Conservation (phyloP, 106 monocot species). For the Ottelia alismoides region DNA sequence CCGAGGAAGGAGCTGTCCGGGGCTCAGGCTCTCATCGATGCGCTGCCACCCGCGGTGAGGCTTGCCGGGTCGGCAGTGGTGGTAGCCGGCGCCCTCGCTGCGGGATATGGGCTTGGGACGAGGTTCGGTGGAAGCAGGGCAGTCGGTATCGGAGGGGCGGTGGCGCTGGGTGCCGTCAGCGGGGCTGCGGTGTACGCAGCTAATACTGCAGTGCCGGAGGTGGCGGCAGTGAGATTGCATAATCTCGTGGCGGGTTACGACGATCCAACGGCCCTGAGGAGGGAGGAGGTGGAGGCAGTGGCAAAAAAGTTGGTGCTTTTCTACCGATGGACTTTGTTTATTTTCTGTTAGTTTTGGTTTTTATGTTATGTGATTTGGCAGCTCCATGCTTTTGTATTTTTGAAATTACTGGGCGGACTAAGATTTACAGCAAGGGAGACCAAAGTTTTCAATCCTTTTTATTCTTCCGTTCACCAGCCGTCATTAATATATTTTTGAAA, state of each 20-base stretch:
- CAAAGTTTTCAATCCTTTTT: no score
- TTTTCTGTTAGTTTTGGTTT: not conserved
- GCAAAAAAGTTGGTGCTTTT: constrained; percentile 33
- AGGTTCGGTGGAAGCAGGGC: constrained; percentile 27
- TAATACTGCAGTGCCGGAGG: constrained; percentile 60
- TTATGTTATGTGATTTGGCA: no score
- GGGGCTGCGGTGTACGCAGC: constrained; percentile 42
- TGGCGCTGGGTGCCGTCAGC: constrained; percentile 40
- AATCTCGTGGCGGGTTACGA: constrained; percentile 56
- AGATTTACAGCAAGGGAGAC: no score
- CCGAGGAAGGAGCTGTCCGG: constrained; percentile 43
- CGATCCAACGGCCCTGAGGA: constrained; percentile 53
- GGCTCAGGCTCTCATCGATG: constrained; percentile 34
- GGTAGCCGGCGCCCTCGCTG: constrained; percentile 49
- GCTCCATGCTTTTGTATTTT: no score
- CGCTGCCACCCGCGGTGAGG: constrained; percentile 54
- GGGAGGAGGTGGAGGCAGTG: constrained; percentile 53
- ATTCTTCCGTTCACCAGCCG: no score
- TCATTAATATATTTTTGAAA: no score
- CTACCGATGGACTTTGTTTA: not conserved
- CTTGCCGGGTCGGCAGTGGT: constrained; percentile 34
- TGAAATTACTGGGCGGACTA: no score
- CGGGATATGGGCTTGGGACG: constrained; percentile 58
- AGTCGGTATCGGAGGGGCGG: constrained; percentile 48
- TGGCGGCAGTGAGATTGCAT: constrained; percentile 64